Conservation (phyloP, 306 rosid species). For the Cicer pinnatifidum region DNA sequence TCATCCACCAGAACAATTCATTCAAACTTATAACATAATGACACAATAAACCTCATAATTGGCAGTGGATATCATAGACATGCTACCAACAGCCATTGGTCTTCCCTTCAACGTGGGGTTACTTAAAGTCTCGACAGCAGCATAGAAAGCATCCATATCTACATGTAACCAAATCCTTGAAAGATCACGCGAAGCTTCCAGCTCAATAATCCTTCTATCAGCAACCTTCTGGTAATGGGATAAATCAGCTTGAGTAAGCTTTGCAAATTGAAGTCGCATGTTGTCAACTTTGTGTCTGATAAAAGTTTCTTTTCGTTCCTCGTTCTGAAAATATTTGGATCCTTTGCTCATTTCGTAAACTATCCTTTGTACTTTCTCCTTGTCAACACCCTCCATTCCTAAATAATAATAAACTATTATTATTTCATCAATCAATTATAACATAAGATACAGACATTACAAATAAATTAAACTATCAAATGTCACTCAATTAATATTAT, state of each 20-base stretch:
- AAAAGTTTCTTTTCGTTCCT: constrained; percentile 83
- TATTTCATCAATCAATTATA: background rate
- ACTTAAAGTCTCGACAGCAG: constrained; percentile 91
- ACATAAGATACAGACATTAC: background rate
- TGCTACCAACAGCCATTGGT: constrained; percentile 91
- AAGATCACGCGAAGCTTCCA: constrained; percentile 77
- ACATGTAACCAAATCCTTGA: constrained; percentile 93
- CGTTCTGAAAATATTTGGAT: constrained; percentile 82
- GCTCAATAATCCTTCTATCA: constrained; percentile 68
- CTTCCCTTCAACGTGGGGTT: constrained; percentile 69
- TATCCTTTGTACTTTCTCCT: constrained; percentile 81
- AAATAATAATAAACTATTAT: background rate
- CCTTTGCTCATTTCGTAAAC: constrained; percentile 98
- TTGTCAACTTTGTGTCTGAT: constrained; percentile 73
- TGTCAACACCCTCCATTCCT: constrained; percentile 98
- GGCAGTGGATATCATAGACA: constrained; percentile 95
- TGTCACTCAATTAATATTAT: background rate
- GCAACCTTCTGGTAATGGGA: constrained; percentile 66
- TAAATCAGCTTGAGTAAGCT: constrained; percentile 62
- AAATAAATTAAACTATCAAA: background rate
- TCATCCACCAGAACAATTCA: constrained; percentile 10
- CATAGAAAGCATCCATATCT: constrained; percentile 99
- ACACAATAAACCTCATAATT: constrained; percentile 80
- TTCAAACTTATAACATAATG: constrained; percentile 1
- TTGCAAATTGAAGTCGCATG: constrained; percentile 58